These are phyloP conservation scores for Seminavis robusta DNA, from an alignment of 108 stramenopile species.

Conservation along the genomic window DNA sequence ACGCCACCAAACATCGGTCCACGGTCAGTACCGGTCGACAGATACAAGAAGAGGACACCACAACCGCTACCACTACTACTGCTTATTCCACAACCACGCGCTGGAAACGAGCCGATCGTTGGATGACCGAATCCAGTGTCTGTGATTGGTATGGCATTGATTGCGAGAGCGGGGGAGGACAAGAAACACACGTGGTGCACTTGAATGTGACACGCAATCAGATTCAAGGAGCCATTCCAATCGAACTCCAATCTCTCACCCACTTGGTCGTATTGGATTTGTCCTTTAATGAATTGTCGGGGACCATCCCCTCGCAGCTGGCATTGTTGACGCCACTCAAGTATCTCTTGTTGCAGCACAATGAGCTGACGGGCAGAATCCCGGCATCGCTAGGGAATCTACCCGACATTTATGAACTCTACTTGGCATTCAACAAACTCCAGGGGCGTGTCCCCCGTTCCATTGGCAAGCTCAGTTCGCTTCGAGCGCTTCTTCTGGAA, in stretches of 20 bases:
- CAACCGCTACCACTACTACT: not conserved
- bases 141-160: constrained; percentile 47
- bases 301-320: constrained; percentile 8
- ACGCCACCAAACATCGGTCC: not conserved
- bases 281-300: constrained; percentile 6
- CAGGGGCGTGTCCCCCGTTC: constrained; percentile 12
- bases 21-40: not conserved
- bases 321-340: not conserved
- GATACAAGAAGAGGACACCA: constrained; percentile 11
- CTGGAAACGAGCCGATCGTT: constrained; percentile 29
- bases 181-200: not conserved
- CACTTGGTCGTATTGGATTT: constrained; percentile 9
- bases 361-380: not conserved
- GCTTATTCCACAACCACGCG: constrained; percentile 5
- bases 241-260: constrained; percentile 13
- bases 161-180: constrained; percentile 8
- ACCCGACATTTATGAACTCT: not conserved
- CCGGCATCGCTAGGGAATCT: constrained; percentile 5
- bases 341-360: constrained; percentile 2
- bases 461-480: constrained; percentile 3
- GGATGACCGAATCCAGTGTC: constrained; percentile 29
- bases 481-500: constrained; percentile 1
- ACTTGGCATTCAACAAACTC: constrained; percentile 8
- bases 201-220: constrained; percentile 24
- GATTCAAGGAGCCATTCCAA: constrained; percentile 3